These are phyloP conservation scores for Yarrowia sp. DNA, from an alignment of 805 yeast species.

Conservation along the genomic window DNA sequence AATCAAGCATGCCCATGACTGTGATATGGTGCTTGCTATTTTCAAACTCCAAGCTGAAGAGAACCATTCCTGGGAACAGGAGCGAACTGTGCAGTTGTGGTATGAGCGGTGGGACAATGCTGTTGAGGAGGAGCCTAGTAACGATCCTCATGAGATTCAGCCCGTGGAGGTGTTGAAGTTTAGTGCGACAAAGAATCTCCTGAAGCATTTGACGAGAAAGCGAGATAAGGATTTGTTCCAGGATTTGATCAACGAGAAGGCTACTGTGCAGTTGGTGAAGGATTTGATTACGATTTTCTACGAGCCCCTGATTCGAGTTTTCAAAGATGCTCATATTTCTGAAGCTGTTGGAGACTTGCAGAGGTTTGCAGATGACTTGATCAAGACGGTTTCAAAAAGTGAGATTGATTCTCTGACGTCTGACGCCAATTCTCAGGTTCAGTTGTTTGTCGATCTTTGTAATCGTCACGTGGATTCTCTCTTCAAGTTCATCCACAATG, in stretches of 20 bases:
- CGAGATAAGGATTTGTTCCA: constrained; percentile 78
- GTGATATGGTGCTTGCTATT: constrained; percentile 30
- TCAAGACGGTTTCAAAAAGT: constrained; percentile 60
- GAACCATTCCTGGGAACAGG: constrained; percentile 28
- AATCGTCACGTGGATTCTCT: constrained; percentile 75
- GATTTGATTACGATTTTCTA: constrained; percentile 75
- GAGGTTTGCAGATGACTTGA: constrained; percentile 70
- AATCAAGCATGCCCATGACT: constrained; percentile 10
- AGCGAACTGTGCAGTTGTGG: constrained; percentile 45
- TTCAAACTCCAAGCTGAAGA: constrained; percentile 29
- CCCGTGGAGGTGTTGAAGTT: constrained; percentile 39
- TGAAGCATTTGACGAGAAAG: constrained; percentile 68
- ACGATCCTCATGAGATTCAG: constrained; percentile 41
- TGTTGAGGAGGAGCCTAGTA: constrained; percentile 45
- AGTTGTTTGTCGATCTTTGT: constrained; percentile 67
- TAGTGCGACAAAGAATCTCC: constrained; percentile 56
- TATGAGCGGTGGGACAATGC: constrained; percentile 51
- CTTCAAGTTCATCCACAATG: constrained; percentile 77
- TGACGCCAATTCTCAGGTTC: constrained; percentile 69
- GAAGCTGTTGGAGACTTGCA: constrained; percentile 69
- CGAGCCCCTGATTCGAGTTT: constrained; percentile 73
- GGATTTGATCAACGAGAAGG: constrained; percentile 85
- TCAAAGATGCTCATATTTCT: constrained; percentile 70
- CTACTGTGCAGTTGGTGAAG: constrained; percentile 74
- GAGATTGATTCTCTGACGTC: constrained; percentile 59